Evolutionary conservation across 2,329 filamentous ascomycete genomes (phyloP), one percentile per base, ranked within the genome.

Genomic region (Diplodia mutila): DNA sequence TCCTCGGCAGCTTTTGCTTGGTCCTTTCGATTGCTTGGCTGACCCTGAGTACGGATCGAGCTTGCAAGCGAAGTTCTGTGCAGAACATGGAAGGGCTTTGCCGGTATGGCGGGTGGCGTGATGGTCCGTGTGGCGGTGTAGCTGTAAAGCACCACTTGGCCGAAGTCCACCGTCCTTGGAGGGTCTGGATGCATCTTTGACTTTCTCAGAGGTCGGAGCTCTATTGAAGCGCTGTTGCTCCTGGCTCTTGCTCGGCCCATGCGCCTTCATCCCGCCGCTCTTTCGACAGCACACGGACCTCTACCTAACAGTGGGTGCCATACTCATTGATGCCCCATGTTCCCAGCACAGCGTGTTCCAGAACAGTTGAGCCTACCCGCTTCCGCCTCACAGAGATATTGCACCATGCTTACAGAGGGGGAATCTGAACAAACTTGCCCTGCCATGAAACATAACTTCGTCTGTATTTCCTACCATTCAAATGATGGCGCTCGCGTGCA

Each of bases 51-150:
- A 46, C 18, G n/a, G n/a, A 46, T 3, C 9, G 18, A 46, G 18
- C 18, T 21, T 21, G 18, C 8, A 46, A 21, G 42, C n/a, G 11
- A 46, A 46, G n/a, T 46, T 21, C 7, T 46, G 18, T 21, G n/a
- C 42, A 46, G n/a, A 11, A 3, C n/a, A 46, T 21, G 42, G 16
- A 46, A 46, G n/a, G 7, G 7, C n/a, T 21, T 21, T 18, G 25
- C 39, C 18, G 57, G 18, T 18, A 48, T 27, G 8, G 23, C 42
- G 12, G 16, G 46, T 63, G 59, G 59, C 59, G 59, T 51, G 59
- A 52, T 51, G 46, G 46, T 39, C 46, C 46, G 46, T 29, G 16
- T 51, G 59, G 59, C 59, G 59, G 59, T 63, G 59, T 63, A 32
- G 46, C 27, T 25, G 25, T 29, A 29, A 23, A 32, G 29, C 16